Evolutionary conservation across 495 filamentous ascomycete species (phyloP), one percentile per base, ranked within the genome.

Genomic region (Cercophora scortea): DNA sequence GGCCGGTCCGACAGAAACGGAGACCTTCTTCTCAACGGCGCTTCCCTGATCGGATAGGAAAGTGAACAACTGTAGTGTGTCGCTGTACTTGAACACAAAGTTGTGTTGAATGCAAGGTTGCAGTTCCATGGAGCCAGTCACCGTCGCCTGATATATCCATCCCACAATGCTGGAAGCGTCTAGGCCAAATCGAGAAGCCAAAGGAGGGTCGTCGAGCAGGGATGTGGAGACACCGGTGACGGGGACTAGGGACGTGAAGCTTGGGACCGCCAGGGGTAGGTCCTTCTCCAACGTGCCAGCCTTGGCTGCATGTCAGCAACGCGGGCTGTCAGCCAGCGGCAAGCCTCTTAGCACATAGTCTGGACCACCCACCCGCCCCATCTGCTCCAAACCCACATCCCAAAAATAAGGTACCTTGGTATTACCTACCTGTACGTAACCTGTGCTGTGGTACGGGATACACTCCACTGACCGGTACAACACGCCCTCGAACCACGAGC

Each of bases 151-250:
- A 25, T 25, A 25, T 25, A 25, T 15, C 16, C 51, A 50, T 55
- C 54, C 59, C 59, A 57, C 53, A 49, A 53, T 47, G 35, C 43
- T 53, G 61, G 56, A 57, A 50, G 40, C 15, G 50, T 36, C 58
- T 61, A 58, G 36, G 41, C 60, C 62, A 44, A 50, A 57, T 65
- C 59, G 54, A 54, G 61, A 19, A 54, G 44, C 46, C 32, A 40
- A 40, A 45, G 45, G 47, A 54, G 49, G 57, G 51, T 15, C 45
- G 54, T 53, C 63, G 62, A 66, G 59, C 52, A 52, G 36, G 45
- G 53, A 56, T 25, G 5, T 56, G 59, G 45, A 45, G 49, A 58
- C 50, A 61, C 59, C 56, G 56, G 55, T 61, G 56, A 58, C 63
- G 41, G 45, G 61, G 58, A 48, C 47, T 36, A 38, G 38, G 47